These are phyloP conservation scores for Xerocomus amazonicus DNA, from an alignment of 1,284 basidiomycete genomes.

Conservation along the genomic window DNA sequence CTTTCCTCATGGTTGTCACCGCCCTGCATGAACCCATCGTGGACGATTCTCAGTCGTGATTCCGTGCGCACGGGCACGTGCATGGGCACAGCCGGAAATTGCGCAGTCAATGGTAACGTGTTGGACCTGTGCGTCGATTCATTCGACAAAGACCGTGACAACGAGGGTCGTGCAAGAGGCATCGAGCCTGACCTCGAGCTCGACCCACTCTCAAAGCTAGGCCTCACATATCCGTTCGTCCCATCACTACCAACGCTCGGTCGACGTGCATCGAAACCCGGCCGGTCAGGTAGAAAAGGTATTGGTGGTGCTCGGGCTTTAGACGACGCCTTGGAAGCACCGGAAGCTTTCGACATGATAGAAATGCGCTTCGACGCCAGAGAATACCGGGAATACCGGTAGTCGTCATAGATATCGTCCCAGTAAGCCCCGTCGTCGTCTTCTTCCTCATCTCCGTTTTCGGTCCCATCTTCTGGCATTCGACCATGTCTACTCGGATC, in stretches of 20 bases:
- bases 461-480: conserved; percentile 6
- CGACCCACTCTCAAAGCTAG: conserved; percentile 27
- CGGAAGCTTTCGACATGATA: conserved; percentile 23
- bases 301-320: conserved; percentile 23
- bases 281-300: conserved; percentile 24
- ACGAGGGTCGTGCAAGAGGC: conserved; percentile 16
- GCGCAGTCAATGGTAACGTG: conserved; percentile 25
- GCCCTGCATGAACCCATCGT: conserved; percentile 21
- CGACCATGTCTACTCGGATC: conserved; percentile 1
- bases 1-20: conserved; percentile 16
- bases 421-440: conserved; percentile 46
- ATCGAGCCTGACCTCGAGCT: conserved; percentile 14
- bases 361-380: conserved; percentile 40
- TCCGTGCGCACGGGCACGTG: conserved; percentile 32
- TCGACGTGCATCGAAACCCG: conserved; percentile 15
- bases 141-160: conserved; percentile 22
- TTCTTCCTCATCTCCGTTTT: conserved; percentile 17
- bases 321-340: conserved; percentile 27
- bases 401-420: conserved; percentile 75
- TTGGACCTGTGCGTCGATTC: conserved; percentile 21
- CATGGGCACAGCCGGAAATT: conserved; percentile 32
- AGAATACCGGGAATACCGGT: conserved; percentile 66
- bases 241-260: conserved; percentile 23
- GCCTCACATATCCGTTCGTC: conserved; percentile 12
- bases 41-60: conserved; percentile 30